Evolutionary conservation across 2,329 filamentous ascomycete genomes (phyloP).

Genomic region (Trichoderma sp.): DNA sequence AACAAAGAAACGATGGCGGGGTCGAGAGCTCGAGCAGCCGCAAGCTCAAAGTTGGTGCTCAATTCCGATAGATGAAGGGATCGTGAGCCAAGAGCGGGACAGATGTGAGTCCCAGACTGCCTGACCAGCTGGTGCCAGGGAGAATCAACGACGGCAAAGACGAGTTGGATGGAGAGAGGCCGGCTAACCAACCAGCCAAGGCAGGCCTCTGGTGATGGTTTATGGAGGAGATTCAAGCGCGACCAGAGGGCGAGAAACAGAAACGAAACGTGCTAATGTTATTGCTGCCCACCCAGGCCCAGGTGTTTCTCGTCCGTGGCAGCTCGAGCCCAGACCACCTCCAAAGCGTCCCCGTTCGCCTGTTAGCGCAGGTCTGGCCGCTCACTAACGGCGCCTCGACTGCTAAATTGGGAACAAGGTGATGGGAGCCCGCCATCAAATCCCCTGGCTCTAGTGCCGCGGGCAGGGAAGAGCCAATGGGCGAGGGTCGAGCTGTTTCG

Average conservation of each 20-base stretch:
- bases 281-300: slow-evolving; percentile 1
- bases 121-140: not conserved
- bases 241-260: slow-evolving; percentile 4
- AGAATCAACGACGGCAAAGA: not conserved
- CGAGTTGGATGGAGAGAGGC: not conserved
- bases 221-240: slow-evolving; percentile 3
- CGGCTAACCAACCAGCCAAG: slow-evolving; percentile 14
- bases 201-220: slow-evolving; percentile 7
- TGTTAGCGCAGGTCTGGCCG: slow-evolving; percentile 19
- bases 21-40: not conserved
- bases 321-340: slow-evolving; percentile 21
- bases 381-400: slow-evolving; percentile 22
- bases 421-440: slow-evolving; percentile 16
- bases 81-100: not conserved
- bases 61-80: not conserved
- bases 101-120: not conserved
- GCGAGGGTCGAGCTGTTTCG: not conserved
- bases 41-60: not conserved
- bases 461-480: slow-evolving; percentile 1
- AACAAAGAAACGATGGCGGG: not conserved
- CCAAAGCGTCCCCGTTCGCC: slow-evolving; percentile 4
- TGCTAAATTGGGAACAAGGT: slow-evolving; percentile 23
- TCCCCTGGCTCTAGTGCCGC: slow-evolving; percentile 7
- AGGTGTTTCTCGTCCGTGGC: slow-evolving; percentile 15
- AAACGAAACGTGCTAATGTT: slow-evolving; percentile 19